phyloP scores from a whole-genome alignment of 371 early-diverging fungal genomes.

The Entomophthora muscae region DNA sequence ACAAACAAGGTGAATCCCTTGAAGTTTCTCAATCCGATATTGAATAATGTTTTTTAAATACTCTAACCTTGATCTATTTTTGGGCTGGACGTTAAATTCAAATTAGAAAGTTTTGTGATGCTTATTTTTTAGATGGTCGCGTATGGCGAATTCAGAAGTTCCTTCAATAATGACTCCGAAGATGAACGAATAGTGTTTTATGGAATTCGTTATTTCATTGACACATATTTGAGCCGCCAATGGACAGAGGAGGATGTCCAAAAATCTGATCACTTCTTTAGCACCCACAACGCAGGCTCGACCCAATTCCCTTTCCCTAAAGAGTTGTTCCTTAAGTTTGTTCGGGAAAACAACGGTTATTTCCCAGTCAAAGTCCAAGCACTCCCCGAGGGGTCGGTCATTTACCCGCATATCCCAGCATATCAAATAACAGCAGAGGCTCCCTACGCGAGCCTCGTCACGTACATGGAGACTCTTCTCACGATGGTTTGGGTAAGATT shows the following conservation, averaged over 20 bases:
- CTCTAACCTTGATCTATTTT: neutral
- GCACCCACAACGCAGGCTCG: constrained; percentile 41
- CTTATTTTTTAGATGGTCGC: constrained; percentile 39
- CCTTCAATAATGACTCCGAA: constrained; percentile 32
- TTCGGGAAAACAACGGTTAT: constrained; percentile 50
- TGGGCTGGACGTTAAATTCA: neutral
- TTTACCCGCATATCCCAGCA: constrained; percentile 57
- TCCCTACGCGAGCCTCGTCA: constrained; percentile 53
- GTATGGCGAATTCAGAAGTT: constrained; percentile 55
- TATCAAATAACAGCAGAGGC: constrained; percentile 49
- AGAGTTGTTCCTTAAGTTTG: constrained; percentile 47
- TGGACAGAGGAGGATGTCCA: constrained; percentile 51
- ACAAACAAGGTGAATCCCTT: too few species aligned
- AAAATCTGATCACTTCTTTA: constrained; percentile 38
- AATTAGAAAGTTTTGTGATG: neutral
- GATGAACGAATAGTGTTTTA: constrained; percentile 59
- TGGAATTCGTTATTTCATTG: constrained; percentile 65
- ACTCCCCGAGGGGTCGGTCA: constrained; percentile 51
- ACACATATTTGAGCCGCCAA: constrained; percentile 32
- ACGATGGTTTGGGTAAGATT: constrained; percentile 57
- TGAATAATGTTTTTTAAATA: too few species aligned
- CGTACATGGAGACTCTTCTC: constrained; percentile 59
- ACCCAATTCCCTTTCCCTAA: constrained; percentile 51
- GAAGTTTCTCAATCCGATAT: too few species aligned
- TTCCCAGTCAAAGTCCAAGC: constrained; percentile 61